Conservation (phyloP, 345 rosid species). For the Eutrema heterophyllum region DNA sequence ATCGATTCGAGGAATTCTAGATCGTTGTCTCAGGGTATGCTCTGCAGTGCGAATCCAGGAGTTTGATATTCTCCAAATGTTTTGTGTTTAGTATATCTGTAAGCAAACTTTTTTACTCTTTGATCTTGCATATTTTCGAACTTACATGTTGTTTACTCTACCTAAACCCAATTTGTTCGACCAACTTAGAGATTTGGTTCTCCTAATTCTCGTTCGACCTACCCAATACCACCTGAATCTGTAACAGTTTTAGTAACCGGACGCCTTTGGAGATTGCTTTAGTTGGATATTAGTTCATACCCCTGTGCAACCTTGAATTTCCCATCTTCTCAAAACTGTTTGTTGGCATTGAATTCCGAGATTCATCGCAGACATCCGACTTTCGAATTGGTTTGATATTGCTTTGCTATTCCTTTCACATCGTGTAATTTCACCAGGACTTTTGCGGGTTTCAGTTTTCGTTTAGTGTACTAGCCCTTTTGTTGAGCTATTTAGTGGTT, state of each 20-base stretch:
- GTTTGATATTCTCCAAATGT: constrained; percentile 70
- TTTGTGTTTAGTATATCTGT: constrained; percentile 54
- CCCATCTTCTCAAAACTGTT: not conserved
- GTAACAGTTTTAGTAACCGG: not conserved
- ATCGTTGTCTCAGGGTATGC: constrained; percentile 98
- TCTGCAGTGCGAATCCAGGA: constrained; percentile 93
- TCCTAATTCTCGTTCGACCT: not conserved
- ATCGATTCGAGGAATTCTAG: constrained; percentile 66
- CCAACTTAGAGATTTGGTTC: not conserved
- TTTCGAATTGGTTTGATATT: not conserved
- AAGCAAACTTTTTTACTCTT: constrained; percentile 48
- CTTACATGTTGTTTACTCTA: not conserved
- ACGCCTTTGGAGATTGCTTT: not conserved
- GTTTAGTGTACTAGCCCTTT: not conserved
- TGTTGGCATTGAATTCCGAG: not conserved
- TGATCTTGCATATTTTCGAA: constrained; percentile 8
- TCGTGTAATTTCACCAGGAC: not conserved
- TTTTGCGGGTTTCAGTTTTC: not conserved
- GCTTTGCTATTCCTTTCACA: not conserved
- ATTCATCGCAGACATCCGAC: not conserved
- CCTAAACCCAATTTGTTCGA: not conserved
- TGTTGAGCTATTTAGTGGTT: not conserved
- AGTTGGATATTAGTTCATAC: not conserved
- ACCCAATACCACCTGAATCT: not conserved
- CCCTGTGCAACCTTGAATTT: not conserved